phyloP scores from a whole-genome alignment of 495 filamentous ascomycete genomes.

The Cudoniella acicularis region DNA sequence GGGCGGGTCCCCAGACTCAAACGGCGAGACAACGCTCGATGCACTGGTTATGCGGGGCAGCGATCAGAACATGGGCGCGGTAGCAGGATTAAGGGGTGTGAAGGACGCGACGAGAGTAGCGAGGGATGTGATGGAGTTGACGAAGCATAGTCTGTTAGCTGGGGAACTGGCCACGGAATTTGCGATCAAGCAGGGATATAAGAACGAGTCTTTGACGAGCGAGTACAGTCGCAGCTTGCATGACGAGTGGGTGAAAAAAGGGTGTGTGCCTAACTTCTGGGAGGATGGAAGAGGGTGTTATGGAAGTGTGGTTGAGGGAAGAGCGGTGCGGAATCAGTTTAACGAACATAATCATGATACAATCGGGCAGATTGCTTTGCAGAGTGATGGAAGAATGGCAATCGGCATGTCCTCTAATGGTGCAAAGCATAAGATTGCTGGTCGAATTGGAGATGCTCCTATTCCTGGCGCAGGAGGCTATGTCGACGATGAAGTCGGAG shows the following conservation, averaged over 20 bases:
- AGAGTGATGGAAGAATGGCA: conserved; percentile 36
- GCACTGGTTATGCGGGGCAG: conserved; percentile 33
- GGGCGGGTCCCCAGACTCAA: conserved; percentile 46
- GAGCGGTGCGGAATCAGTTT: background rate
- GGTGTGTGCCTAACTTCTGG: conserved; percentile 40
- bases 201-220: conserved; percentile 35
- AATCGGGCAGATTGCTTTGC: conserved; percentile 43
- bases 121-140: conserved; percentile 40
- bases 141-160: conserved; percentile 41
- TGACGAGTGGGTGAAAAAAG: conserved; percentile 32
- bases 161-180: conserved; percentile 44
- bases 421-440: conserved; percentile 42
- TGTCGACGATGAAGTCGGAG: conserved; percentile 45
- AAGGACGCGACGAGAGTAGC: conserved; percentile 41
- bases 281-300: conserved; percentile 22
- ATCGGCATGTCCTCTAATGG: conserved; percentile 47
- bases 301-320: background rate
- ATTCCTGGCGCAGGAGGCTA: conserved; percentile 46
- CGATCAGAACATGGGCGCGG: conserved; percentile 41
- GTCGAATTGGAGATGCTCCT: conserved; percentile 45
- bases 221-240: conserved; percentile 31
- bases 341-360: conserved; percentile 36
- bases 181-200: conserved; percentile 41
- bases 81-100: conserved; percentile 40
- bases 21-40: conserved; percentile 46